Base-by-base conservation (phyloP, 495 filamentous ascomycete genomes). In the Aspergillus hancockii region DNA sequence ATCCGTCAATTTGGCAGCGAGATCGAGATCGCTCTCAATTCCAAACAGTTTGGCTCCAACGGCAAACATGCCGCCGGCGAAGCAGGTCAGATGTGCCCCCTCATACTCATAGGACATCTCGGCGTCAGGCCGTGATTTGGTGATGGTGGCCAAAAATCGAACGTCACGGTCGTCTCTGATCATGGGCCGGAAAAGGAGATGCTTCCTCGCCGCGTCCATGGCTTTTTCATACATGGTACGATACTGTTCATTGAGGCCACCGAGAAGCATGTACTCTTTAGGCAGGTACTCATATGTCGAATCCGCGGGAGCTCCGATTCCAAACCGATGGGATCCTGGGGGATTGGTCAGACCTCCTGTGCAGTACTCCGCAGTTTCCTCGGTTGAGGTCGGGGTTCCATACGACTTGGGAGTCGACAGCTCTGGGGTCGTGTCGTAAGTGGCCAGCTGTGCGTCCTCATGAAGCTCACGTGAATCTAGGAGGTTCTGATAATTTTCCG, bases 211-310 rank as follows among this genome's bases (percentile, higher is more conserved):
- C 0, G 84, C 82, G 7, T 90, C 83, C 52, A 86, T 83, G 23
- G 86, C 83, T 54, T 82, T 86, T 53, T 87, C 80, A 69, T 97
- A 95, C 88, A 98, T 88, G 14, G 75, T 80, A 54, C 80, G 81
- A 70, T 98, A 98, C 70, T 95, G 90, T 4, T 87, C 81, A 54
- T 86, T 88, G 25, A 86, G 74, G 12, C 93, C 95, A 55, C 94
- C 95, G 14, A 98, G 83, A 23, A 98, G 83, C 63, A 82, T 71
- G 41, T 78, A 76, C 60, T 81, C 85, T 68, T 98, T 98, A 23
- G 95, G 89, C 52, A 98, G 81, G 70, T 98, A 98, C 69, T 98
- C 94, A 70, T 97, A 98, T 2, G 90, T 86, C 16, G 91, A 96
- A 70, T 98, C 94, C 55, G 92, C 88, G 71, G 86, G 85, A 55